Evolutionary conservation across 768 basidiomycete genomes (phyloP), one percentile per base, ranked within the genome.

Genomic region (Amanita exitialis): DNA sequence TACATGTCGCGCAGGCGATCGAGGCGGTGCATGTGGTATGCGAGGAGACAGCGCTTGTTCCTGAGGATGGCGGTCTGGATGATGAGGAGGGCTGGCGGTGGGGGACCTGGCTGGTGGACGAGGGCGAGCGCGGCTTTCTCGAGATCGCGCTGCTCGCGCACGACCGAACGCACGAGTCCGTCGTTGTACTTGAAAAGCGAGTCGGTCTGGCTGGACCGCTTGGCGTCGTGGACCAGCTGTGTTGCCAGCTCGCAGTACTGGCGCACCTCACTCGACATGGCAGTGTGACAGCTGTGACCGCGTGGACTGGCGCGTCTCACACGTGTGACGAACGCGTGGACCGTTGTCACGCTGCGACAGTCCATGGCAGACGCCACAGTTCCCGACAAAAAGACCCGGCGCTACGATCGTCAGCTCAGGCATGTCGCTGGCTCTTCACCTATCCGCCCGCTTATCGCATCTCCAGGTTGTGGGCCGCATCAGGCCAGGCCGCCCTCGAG

Each of bases 351-450:
- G n/a, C n/a, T n/a, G n/a, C n/a, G n/a, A n/a, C n/a, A n/a, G n/a
- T n/a, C n/a, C n/a, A 41, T 43, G 53, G 81, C 81, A 52, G 70
- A 74, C 47, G 78, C 30, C 7, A n/a, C n/a, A n/a, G 49, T 78
- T 51, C 92, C 91, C 37, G 92, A 96, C 66, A 79, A 69, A 57
- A 96, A 95, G 66, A 84, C 90, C 2, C 78, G 92, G 42, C 79
- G 90, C 42, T 99, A 98, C 62, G 95, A 99, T 67, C 83, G 95
- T 50, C 95, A 99, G 67, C 78, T 98, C 32, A 77, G 94, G 91
- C 91, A 53, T 3, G 39, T 32, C 25, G 6, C 3, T 12, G 21
- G n/a, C n/a, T n/a, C 1, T 23, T 25, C 16, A 41, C 28, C 28
- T 6, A 1, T 37, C 1, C 37, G 3, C 23, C 3, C 6, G 15